Percentiles rank a stretch among this genome's conserved stretches.
Evolutionary conservation across 1,139 yeast genomes (phyloP).

Genomic region (Hyphopichia fennica): DNA sequence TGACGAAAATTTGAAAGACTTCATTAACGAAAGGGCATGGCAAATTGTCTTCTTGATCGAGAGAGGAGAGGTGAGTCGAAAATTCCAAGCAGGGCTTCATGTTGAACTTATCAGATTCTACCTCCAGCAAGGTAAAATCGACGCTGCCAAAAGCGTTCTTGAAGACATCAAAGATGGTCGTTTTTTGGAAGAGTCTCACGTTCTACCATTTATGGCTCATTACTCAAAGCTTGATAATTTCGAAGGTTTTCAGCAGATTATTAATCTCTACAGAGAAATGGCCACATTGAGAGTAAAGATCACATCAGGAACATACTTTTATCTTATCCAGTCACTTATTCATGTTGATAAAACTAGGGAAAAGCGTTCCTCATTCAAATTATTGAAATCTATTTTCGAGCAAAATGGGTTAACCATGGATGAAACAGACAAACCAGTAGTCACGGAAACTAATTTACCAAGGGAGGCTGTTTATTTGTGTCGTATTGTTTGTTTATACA

Average conservation of each 20-base stretch:
- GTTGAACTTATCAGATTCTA: constrained; percentile 27
- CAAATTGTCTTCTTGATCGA: constrained; percentile 8
- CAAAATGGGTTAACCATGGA: constrained; percentile 26
- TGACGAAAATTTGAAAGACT: constrained; percentile 6
- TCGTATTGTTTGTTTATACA: constrained; percentile 25
- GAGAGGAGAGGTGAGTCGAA: constrained; percentile 3
- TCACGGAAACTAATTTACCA: constrained; percentile 8
- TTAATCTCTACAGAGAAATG: constrained; percentile 42
- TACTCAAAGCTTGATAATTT: constrained; percentile 22
- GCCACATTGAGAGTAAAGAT: constrained; percentile 29
- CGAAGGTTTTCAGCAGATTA: constrained; percentile 27
- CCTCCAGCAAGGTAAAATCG: constrained; percentile 14
- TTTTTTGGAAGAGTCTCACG: constrained; percentile 23
- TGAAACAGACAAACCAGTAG: constrained; percentile 4
- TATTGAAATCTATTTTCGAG: constrained; percentile 34
- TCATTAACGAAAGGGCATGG: constrained; percentile 10
- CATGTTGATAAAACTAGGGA: constrained; percentile 31
- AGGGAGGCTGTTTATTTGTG: constrained; percentile 20
- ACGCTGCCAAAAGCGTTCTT: constrained; percentile 12
- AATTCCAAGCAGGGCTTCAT: constrained; percentile 15
- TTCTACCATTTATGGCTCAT: constrained; percentile 29
- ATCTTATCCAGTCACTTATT: constrained; percentile 43
- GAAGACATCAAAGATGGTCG: constrained; percentile 13
- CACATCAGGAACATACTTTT: constrained; percentile 38
- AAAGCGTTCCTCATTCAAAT: constrained; percentile 19